These are phyloP conservation scores for Beauveria australis DNA, from an alignment of 2,329 filamentous ascomycete species.

Conservation along the genomic window DNA sequence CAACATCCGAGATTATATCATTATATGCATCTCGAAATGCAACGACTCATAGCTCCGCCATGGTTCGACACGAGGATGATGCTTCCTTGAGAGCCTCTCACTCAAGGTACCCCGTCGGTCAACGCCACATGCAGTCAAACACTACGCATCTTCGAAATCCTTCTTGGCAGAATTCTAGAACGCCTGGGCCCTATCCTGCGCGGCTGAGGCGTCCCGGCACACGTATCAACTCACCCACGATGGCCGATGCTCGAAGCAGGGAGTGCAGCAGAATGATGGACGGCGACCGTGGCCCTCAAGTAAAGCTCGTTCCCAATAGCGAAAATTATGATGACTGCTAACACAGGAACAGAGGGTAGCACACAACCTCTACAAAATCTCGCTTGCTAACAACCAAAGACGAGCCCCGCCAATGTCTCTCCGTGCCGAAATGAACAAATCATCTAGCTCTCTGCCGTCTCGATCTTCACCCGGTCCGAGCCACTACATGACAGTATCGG, in stretches of 20 bases:
- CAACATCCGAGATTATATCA: conserved; percentile 47
- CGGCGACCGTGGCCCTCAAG: conserved; percentile 39
- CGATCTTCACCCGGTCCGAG: conserved; percentile 21
- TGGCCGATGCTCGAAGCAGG: conserved; percentile 37
- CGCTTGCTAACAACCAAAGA: conserved; percentile 26
- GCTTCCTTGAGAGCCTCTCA: not conserved
- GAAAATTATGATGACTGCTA: conserved; percentile 2
- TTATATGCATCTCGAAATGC: conserved; percentile 37
- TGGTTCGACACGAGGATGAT: not conserved
- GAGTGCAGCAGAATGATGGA: conserved; percentile 44
- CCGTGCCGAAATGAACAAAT: conserved; percentile 32
- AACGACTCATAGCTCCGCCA: not conserved
- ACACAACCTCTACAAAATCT: conserved; percentile 33
- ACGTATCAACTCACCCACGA: conserved; percentile 39
- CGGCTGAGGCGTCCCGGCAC: conserved; percentile 47
- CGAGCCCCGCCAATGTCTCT: conserved; percentile 31
- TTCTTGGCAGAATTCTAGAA: conserved; percentile 30
- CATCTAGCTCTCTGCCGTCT: conserved; percentile 31
- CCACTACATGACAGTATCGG: conserved; percentile 14
- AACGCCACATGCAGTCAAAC: not conserved
- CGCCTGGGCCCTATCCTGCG: conserved; percentile 51
- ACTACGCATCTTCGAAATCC: not conserved
- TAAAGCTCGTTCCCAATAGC: conserved; percentile 20
- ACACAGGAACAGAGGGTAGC: conserved; percentile 33
- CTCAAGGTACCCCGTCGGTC: not conserved